Conservation (phyloP, 441 rosid genomes). For the Viola pubescens region DNA sequence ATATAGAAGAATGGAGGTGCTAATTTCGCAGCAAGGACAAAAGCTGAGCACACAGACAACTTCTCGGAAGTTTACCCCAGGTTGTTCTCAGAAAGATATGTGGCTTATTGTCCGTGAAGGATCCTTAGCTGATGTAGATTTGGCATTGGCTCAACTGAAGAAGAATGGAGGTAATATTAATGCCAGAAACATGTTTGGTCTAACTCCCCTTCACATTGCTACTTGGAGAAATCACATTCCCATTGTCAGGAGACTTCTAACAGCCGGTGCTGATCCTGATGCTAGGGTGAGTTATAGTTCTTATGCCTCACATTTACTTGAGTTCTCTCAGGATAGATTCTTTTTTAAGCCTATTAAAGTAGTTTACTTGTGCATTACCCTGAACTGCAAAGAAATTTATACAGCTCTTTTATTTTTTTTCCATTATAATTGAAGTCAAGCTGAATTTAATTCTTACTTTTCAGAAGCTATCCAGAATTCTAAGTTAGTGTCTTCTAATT, state of each 20-base stretch:
- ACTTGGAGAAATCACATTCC: slow-evolving; percentile 97
- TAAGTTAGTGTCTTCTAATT: no score
- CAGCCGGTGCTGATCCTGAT: slow-evolving; percentile 97
- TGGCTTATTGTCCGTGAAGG: slow-evolving; percentile 79
- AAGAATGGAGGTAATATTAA: slow-evolving; percentile 78
- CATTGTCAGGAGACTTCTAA: slow-evolving; percentile 76
- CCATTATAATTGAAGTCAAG: no score
- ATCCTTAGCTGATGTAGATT: slow-evolving; percentile 78
- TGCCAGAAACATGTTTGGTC: slow-evolving; percentile 65
- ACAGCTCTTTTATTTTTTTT: no score
- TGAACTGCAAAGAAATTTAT: no score
- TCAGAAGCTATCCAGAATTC: no score
- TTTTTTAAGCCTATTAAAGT: background rate
- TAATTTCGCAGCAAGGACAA: slow-evolving; percentile 54
- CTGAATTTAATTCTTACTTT: no score
- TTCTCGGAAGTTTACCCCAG: slow-evolving; percentile 39
- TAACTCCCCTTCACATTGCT: slow-evolving; percentile 90
- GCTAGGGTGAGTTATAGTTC: slow-evolving; percentile 66
- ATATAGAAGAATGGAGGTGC: slow-evolving; percentile 38
- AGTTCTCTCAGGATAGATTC: background rate
- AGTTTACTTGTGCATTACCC: no score
- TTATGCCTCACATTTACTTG: background rate
- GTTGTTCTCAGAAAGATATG: slow-evolving; percentile 54
- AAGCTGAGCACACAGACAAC: slow-evolving; percentile 46
- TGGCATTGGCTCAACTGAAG: slow-evolving; percentile 55